Evolutionary conservation across 2,329 filamentous ascomycete genomes (phyloP).

Genomic region (Sphaerostilbella broomeana): DNA sequence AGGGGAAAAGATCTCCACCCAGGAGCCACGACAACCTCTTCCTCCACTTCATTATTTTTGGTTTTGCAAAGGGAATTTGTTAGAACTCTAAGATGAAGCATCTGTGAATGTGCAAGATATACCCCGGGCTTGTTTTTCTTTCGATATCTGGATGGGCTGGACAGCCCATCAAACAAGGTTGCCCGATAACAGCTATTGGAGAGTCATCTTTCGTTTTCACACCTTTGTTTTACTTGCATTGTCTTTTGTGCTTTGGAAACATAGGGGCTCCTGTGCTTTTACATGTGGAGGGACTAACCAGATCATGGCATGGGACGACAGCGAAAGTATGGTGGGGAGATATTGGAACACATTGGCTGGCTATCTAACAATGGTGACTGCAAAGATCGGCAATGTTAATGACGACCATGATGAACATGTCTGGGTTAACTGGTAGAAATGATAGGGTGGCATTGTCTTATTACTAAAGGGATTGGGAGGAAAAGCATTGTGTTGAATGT

Average conservation of each 20-base stretch:
- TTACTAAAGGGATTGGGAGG: conserved; percentile 9
- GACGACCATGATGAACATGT: conserved; percentile 12
- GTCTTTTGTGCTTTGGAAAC: conserved; percentile 11
- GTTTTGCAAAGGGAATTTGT: conserved; percentile 9
- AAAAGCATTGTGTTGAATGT: conserved; percentile 11
- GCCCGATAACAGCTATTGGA: conserved; percentile 8
- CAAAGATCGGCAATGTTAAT: conserved; percentile 13
- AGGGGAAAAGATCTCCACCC: not conserved
- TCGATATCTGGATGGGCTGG: conserved; percentile 15
- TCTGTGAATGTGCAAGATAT: conserved; percentile 15
- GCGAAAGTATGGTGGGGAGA: conserved; percentile 6
- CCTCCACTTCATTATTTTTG: conserved; percentile 10
- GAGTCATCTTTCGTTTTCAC: conserved; percentile 12
- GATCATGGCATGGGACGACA: conserved; percentile 11
- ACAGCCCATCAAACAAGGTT: conserved; percentile 7
- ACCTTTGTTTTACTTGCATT: conserved; percentile 11
- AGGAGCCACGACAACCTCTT: conserved; percentile 5
- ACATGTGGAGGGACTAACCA: conserved; percentile 12
- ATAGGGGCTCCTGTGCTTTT: conserved; percentile 10
- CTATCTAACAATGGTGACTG: conserved; percentile 14
- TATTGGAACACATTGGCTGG: conserved; percentile 10
- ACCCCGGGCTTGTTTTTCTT: conserved; percentile 17
- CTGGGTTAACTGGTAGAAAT: conserved; percentile 6
- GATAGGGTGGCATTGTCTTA: conserved; percentile 10
- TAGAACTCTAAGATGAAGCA: conserved; percentile 11